Evolutionary conservation across 2,329 filamentous ascomycete genomes (phyloP).

Genomic region (Penicillium paneum): DNA sequence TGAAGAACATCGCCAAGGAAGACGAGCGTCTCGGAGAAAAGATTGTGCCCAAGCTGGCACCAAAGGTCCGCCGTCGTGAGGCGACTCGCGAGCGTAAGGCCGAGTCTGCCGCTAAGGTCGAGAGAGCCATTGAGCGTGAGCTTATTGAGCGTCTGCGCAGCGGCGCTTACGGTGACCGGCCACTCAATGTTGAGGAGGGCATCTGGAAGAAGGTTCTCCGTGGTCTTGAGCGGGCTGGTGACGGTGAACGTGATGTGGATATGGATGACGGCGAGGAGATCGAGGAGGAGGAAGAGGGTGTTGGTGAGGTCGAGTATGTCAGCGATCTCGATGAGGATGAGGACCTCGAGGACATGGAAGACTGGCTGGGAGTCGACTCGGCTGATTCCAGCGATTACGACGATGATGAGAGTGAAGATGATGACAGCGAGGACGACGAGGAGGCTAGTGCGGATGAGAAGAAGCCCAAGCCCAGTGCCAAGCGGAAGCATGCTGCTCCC

Average conservation of each 20-base stretch:
- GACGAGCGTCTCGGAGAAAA: conserved; percentile 86
- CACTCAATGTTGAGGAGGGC: conserved; percentile 87
- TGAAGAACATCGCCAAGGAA: conserved; percentile 76
- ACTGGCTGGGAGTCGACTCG: conserved; percentile 79
- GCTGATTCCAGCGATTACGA: conserved; percentile 48
- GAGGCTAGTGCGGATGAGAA: conserved; percentile 44
- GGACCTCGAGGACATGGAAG: conserved; percentile 90
- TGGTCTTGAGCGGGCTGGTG: conserved; percentile 81
- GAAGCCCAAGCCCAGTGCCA: conserved; percentile 47
- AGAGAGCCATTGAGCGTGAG: conserved; percentile 92
- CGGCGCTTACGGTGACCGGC: conserved; percentile 90
- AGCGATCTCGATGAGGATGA: conserved; percentile 77
- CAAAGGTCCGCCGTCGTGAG: conserved; percentile 79
- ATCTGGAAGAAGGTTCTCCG: conserved; percentile 97
- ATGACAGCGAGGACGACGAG: conserved; percentile 43
- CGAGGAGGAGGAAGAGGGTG: conserved; percentile 70
- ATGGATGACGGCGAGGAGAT: conserved; percentile 81
- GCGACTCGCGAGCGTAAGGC: conserved; percentile 72
- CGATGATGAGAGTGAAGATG: conserved; percentile 55
- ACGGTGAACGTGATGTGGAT: conserved; percentile 80
- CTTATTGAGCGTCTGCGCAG: conserved; percentile 85
- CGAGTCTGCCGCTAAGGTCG: conserved; percentile 83
- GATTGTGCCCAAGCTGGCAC: conserved; percentile 82
- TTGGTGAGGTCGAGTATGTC: conserved; percentile 84
- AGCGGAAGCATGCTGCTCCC: conserved; percentile 56